Evolutionary conservation across 192 early-diverging fungal genomes (phyloP).

Genomic region (Coemansia sp.): DNA sequence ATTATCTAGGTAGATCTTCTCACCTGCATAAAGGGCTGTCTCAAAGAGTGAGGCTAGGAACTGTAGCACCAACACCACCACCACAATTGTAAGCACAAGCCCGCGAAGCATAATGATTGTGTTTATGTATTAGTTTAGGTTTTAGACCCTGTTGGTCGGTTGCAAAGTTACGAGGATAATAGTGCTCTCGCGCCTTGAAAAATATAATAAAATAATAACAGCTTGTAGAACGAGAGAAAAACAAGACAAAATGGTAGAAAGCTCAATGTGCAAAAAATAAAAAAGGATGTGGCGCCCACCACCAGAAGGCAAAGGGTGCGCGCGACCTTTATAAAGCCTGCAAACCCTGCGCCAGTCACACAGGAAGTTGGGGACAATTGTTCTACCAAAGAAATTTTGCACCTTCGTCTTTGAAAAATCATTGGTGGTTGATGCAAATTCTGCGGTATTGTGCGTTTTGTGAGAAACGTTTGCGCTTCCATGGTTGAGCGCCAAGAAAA

Average conservation of each 20-base stretch:
- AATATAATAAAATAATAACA: neutral
- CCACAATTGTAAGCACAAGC: conserved; percentile 26
- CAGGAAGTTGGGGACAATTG: neutral
- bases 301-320: neutral
- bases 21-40: conserved; percentile 48
- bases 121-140: neutral
- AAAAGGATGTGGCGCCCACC: neutral
- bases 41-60: conserved; percentile 39
- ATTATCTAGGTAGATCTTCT: conserved; percentile 44
- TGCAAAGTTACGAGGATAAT: neutral
- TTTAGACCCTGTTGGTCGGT: neutral
- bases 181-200: neutral
- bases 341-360: neutral
- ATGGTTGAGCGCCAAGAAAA: neutral
- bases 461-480: neutral
- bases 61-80: conserved; percentile 33
- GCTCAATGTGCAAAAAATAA: conserved; percentile 1
- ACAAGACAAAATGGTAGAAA: neutral
- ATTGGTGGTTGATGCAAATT: neutral
- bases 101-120: conserved; percentile 24
- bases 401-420: neutral
- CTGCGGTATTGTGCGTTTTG: neutral
- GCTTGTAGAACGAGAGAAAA: conserved; percentile 2
- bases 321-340: neutral
- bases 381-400: neutral